Percentiles rank a stretch among this genome's conserved stretches.
These are phyloP conservation scores for Neurospora crassa DNA, from an alignment of 2,329 filamentous ascomycete species.

Conservation along the genomic window DNA sequence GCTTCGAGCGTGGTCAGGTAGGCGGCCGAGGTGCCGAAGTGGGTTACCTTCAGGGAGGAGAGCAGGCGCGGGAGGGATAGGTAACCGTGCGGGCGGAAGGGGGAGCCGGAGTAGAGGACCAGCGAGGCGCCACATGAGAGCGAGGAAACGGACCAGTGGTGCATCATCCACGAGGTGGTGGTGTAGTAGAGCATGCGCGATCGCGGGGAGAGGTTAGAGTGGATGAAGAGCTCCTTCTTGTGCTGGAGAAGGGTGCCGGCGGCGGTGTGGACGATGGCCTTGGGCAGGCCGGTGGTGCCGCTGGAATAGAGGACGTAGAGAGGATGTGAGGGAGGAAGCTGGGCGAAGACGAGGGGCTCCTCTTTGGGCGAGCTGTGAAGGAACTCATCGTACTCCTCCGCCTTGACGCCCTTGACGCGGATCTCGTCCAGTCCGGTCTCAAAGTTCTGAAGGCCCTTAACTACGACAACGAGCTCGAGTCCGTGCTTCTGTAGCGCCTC, in stretches of 20 bases:
- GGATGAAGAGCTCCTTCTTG: conserved; percentile 90
- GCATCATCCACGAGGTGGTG: conserved; percentile 99
- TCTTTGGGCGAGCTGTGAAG: conserved; percentile 30
- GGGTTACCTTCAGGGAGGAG: conserved; percentile 71
- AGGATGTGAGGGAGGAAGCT: conserved; percentile 75
- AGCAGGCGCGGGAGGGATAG: conserved; percentile 77
- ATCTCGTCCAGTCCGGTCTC: conserved; percentile 35
- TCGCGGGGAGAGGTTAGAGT: conserved; percentile 65
- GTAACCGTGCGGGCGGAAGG: conserved; percentile 71
- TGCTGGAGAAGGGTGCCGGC: conserved; percentile 88
- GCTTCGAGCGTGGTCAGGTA: conserved; percentile 89
- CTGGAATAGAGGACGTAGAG: conserved; percentile 91
- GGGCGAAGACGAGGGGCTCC: conserved; percentile 54
- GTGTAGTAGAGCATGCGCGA: conserved; percentile 88
- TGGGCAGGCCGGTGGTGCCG: conserved; percentile 79
- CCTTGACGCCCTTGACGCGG: conserved; percentile 28
- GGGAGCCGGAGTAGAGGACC: conserved; percentile 85
- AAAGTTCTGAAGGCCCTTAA: conserved; percentile 50
- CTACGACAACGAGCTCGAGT: conserved; percentile 62
- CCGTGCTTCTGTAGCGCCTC: conserved; percentile 48
- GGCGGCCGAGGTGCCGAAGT: conserved; percentile 91
- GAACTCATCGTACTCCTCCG: conserved; percentile 36
- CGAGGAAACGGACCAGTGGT: conserved; percentile 90
- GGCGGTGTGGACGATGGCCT: conserved; percentile 89
- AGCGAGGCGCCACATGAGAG: conserved; percentile 76